Conservation (phyloP, 257 asterid genomes). For the Solanum tacnaense region DNA sequence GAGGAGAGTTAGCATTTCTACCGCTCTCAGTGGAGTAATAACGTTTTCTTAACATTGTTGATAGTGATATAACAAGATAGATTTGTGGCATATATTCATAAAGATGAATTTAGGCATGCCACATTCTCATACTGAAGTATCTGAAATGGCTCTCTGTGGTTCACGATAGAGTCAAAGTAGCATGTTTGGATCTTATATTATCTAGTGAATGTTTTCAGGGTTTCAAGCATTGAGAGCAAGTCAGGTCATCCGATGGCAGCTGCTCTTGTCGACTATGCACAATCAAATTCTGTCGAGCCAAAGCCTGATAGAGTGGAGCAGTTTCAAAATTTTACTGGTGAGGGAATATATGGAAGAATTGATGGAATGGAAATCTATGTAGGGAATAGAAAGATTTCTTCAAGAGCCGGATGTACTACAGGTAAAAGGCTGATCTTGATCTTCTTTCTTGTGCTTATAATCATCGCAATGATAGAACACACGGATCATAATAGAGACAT, state of each 20-base stretch:
- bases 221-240: constrained; percentile 82
- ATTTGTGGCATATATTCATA: neutral
- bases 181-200: neutral
- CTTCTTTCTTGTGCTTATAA: neutral
- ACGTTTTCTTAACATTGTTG: neutral
- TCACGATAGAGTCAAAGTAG: neutral
- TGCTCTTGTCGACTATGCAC: constrained; percentile 53
- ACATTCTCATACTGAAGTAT: neutral
- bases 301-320: constrained; percentile 54
- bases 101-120: neutral
- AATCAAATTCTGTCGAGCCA: constrained; percentile 33
- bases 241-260: constrained; percentile 90
- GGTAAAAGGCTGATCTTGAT: constrained; percentile 22
- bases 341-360: constrained; percentile 73
- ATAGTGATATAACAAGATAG: neutral
- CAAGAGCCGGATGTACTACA: constrained; percentile 56
- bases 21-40: neutral
- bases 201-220: constrained; percentile 25
- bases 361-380: constrained; percentile 43
- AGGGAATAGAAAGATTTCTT: constrained; percentile 59
- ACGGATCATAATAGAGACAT: neutral
- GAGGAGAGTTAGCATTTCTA: neutral
- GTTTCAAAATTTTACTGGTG: constrained; percentile 70
- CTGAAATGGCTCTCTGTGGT: neutral
- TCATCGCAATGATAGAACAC: neutral